These are phyloP conservation scores for Suhomyces maxii DNA, from an alignment of 1,139 yeast species.

Conservation along the genomic window DNA sequence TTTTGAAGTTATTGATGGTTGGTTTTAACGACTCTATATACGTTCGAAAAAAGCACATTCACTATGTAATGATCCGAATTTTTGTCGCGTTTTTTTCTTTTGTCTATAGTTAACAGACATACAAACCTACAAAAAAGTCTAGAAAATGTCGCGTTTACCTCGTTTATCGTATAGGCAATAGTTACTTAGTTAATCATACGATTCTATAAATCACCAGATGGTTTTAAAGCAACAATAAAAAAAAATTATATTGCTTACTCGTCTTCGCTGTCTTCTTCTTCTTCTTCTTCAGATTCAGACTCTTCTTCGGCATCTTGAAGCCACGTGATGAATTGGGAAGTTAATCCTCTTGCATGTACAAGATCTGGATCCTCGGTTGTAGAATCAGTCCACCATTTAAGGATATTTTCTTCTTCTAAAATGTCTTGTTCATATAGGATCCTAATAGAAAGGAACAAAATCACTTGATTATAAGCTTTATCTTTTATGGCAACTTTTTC, in stretches of 20 bases:
- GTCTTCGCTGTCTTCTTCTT: conserved; percentile 1
- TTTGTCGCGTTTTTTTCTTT: conserved; percentile 1
- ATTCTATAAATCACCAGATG: conserved; percentile 9
- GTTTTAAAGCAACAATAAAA: background rate
- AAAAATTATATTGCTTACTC: background rate
- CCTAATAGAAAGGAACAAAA: conserved; percentile 64
- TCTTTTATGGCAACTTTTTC: conserved; percentile 38
- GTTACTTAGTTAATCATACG: conserved; percentile 6
- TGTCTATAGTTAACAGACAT: too few relatives aligned
- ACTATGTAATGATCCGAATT: background rate
- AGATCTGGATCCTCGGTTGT: conserved; percentile 44
- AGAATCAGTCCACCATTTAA: conserved; percentile 73
- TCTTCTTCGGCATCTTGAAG: conserved; percentile 86
- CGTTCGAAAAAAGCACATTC: conserved; percentile 4
- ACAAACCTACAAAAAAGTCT: too few relatives aligned
- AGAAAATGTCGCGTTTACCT: conserved; percentile 2
- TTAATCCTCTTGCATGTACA: conserved; percentile 51
- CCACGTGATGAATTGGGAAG: conserved; percentile 83
- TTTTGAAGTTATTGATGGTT: background rate
- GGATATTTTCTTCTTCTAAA: conserved; percentile 75
- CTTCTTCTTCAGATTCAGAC: conserved; percentile 39
- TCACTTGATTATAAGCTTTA: conserved; percentile 41
- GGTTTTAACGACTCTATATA: background rate
- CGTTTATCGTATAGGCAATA: conserved; percentile 7
- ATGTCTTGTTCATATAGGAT: conserved; percentile 78